Base-by-base conservation (phyloP, 345 rosid genomes). In the Hirschfeldia incana region DNA sequence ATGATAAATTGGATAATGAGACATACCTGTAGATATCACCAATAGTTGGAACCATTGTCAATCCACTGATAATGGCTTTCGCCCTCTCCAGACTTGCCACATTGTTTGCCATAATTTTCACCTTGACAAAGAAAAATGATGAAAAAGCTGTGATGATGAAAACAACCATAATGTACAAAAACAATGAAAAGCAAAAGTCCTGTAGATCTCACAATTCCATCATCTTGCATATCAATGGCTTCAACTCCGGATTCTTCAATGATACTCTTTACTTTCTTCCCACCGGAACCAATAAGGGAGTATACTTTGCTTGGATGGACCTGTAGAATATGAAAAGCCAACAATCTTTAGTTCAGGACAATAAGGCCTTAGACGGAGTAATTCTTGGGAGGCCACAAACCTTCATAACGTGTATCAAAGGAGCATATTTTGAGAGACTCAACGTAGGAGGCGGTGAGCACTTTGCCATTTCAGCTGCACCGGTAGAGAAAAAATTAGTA, bases 181-280 rank as follows among this genome's bases (percentile, higher is more conserved):
- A 70, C 16, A 51, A 53, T 36, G 53, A 49, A 37, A 70, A 77
- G 55, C 65, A n/a, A 58, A 67, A 65, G 27, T 15, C 29, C 9
- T 60, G 74, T 67, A 71, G 78, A 16, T 86, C 92, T 88, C 87
- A 95, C 99, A 65, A 81, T 85, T 86, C 99, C 99, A 83, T 90
- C 87, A 70, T 93, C 94, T 70, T 91, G 83, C 67, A 96, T 84
- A 82, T 95, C 99, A 78, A 95, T 95, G 80, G 93, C 83, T 63
- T 91, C 93, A 21, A 95, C 97, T 78, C 99, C 99, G 66, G 94
- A 89, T 77, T 93, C 99, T 87, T 91, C 99, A 66, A 93, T 93
- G 65, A 95, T 93, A 84, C 98, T 91, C 84, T 85, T 95, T 60
- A 95, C 92, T 85, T 93, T 95, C 89, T 95, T 95, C 77, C 99